phyloP scores from a whole-genome alignment of 441 rosid genomes.

The Croton laevigatus region DNA sequence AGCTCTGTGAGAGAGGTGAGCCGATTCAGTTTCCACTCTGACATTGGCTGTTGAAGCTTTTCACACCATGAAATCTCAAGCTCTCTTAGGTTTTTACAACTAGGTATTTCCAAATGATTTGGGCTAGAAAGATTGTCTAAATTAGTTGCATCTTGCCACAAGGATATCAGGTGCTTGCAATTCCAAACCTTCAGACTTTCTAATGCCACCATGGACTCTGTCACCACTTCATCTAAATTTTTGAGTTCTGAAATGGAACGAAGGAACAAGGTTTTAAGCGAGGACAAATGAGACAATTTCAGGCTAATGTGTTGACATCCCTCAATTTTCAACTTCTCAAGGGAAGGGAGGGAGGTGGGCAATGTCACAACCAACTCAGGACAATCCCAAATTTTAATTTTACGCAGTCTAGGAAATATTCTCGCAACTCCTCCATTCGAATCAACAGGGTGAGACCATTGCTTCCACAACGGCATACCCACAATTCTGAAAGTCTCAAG shows the following conservation, averaged over 20 bases:
- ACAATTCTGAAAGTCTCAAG: conserved; percentile 11
- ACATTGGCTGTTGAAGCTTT: too few species aligned
- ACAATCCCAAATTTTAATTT: conserved; percentile 2
- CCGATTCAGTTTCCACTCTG: too few species aligned
- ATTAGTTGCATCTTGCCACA: too few species aligned
- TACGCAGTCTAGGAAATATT: background rate
- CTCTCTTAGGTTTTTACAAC: too few species aligned
- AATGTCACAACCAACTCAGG: conserved; percentile 13
- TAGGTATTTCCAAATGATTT: too few species aligned
- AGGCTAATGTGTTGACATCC: background rate
- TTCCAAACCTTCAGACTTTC: too few species aligned
- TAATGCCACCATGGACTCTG: too few species aligned
- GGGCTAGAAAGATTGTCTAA: too few species aligned
- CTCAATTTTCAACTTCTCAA: background rate
- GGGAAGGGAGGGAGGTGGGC: conserved; percentile 11
- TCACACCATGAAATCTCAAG: too few species aligned
- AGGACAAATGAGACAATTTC: background rate
- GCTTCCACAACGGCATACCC: conserved; percentile 7
- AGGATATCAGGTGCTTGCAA: too few species aligned
- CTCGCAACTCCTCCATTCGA: too few species aligned
- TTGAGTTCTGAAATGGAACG: background rate
- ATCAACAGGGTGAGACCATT: conserved; percentile 3
- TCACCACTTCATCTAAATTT: background rate
- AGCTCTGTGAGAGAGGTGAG: too few species aligned
- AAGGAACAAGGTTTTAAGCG: background rate